phyloP scores from a whole-genome alignment of 1,284 basidiomycete genomes.

The Ganoderma leucocontextum region DNA sequence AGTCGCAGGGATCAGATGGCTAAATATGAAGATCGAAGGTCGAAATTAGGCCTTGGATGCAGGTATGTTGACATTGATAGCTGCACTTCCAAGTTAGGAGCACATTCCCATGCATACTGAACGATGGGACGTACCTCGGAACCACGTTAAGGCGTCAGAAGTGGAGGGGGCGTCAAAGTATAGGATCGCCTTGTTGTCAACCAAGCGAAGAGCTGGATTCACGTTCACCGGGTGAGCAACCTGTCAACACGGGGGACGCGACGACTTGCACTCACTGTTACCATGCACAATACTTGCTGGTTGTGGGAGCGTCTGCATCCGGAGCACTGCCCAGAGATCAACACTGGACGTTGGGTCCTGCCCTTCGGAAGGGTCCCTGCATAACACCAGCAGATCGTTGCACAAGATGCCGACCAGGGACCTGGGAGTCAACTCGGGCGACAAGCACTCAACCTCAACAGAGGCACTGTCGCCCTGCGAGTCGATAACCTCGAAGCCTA shows the following conservation, averaged over 20 bases:
- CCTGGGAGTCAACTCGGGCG: constrained; percentile 81
- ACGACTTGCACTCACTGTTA: constrained; percentile 63
- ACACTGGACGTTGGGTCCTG: constrained; percentile 76
- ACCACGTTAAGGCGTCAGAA: constrained; percentile 89
- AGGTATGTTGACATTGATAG: constrained; percentile 72
- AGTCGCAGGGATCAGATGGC: constrained; percentile 25
- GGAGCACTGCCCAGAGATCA: constrained; percentile 91
- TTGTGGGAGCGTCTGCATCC: constrained; percentile 90
- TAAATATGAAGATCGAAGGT: constrained; percentile 22
- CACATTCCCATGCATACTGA: neutral
- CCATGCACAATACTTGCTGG: constrained; percentile 91
- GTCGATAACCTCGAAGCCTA: constrained; percentile 85
- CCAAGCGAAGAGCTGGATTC: constrained; percentile 74
- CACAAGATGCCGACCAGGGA: constrained; percentile 84
- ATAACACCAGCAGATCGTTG: constrained; percentile 92
- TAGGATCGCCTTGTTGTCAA: constrained; percentile 90
- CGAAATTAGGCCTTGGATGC: constrained; percentile 51
- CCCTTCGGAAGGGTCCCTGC: constrained; percentile 81
- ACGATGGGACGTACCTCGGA: constrained; percentile 67
- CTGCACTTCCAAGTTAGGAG: constrained; percentile 41
- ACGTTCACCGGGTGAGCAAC: constrained; percentile 15
- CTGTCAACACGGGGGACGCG: constrained; percentile 25
- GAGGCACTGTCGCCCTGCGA: constrained; percentile 79
- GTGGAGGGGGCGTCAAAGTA: constrained; percentile 90
- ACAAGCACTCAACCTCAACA: constrained; percentile 89